Conservation (phyloP, 2,329 filamentous ascomycete genomes). For the Fusarium decemcellulare region DNA sequence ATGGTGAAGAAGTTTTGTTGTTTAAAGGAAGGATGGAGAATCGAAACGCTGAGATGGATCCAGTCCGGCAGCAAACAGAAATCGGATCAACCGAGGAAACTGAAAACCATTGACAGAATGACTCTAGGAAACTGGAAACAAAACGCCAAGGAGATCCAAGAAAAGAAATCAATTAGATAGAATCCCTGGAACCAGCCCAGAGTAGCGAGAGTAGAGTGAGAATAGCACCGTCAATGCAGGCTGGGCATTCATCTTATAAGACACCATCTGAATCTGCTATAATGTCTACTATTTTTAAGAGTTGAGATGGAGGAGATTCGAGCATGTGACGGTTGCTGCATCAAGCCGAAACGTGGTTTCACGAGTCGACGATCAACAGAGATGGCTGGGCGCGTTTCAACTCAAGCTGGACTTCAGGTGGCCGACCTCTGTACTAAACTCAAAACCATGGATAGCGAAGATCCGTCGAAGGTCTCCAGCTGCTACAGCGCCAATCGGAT, state of each 20-base stretch:
- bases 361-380: not conserved
- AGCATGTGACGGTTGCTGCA: not conserved
- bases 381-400: not conserved
- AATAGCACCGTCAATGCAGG: not conserved
- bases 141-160: not conserved
- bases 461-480: not conserved
- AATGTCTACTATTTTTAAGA: conserved; percentile 5
- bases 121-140: not conserved
- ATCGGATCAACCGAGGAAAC: not conserved
- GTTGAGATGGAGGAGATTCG: not conserved
- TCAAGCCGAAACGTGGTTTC: conserved; percentile 9
- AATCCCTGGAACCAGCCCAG: conserved; percentile 1
- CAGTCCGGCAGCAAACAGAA: not conserved
- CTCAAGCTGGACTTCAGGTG: not conserved
- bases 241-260: conserved; percentile 1
- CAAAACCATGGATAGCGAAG: not conserved
- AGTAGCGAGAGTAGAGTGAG: not conserved
- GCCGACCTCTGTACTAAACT: not conserved
- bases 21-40: not conserved
- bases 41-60: not conserved
- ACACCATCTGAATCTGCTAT: not conserved
- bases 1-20: not conserved
- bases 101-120: not conserved
- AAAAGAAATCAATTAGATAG: not conserved
- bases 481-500: not conserved